Conservation (phyloP, 177 flowering plant species). For the Vitis hybrid region DNA sequence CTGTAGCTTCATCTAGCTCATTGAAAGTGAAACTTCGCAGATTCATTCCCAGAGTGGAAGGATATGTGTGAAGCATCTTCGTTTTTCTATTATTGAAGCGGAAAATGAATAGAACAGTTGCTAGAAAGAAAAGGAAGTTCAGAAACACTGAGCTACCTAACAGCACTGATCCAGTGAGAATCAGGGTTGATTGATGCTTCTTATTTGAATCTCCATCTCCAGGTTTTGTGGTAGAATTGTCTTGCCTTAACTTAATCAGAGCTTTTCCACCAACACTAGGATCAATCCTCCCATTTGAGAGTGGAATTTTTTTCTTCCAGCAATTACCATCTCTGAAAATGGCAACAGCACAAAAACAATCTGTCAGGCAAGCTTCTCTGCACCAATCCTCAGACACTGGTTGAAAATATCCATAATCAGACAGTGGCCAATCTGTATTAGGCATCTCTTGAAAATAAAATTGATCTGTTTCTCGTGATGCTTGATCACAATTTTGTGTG, state of each 20-base stretch:
- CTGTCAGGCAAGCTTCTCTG: slow-evolving; percentile 33
- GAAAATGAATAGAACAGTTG: neutral
- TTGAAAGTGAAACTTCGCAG: slow-evolving; percentile 12
- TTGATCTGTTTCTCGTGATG: neutral
- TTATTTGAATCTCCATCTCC: neutral
- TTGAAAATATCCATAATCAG: slow-evolving; percentile 21
- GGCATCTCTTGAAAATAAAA: slow-evolving; percentile 20
- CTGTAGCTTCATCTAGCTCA: slow-evolving; percentile 18
- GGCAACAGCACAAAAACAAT: slow-evolving; percentile 39
- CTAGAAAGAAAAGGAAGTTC: slow-evolving; percentile 20
- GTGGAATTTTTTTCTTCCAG: slow-evolving; percentile 40
- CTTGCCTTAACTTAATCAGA: slow-evolving; percentile 27
- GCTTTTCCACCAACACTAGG: slow-evolving; percentile 23
- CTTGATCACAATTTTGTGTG: neutral
- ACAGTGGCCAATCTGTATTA: slow-evolving; percentile 34
- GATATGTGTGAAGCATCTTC: neutral
- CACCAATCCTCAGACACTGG: slow-evolving; percentile 26
- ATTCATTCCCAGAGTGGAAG: neutral
- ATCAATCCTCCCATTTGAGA: slow-evolving; percentile 24
- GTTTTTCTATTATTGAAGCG: neutral
- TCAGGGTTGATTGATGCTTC: slow-evolving; percentile 8
- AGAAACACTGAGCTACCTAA: slow-evolving; percentile 34
- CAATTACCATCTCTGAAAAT: slow-evolving; percentile 24
- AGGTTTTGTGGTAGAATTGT: slow-evolving; percentile 6
- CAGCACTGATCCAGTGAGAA: slow-evolving; percentile 25